Percentiles rank a stretch among this genome's conserved stretches.
These are phyloP conservation scores for Coccinonectria pachysandricola DNA, from an alignment of 2,329 filamentous ascomycete genomes.

Conservation along the genomic window DNA sequence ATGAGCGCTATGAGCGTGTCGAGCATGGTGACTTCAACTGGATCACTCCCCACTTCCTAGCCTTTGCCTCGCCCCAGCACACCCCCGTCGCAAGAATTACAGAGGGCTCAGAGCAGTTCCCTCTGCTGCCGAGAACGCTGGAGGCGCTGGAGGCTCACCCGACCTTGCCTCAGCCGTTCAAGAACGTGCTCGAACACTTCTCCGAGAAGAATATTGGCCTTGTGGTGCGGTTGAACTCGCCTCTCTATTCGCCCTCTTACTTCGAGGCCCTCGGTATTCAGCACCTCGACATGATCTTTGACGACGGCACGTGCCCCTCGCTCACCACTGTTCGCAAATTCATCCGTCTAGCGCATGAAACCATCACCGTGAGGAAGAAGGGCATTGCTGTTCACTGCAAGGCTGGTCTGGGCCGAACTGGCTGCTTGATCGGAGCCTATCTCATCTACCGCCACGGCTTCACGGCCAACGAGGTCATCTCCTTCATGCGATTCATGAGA, in stretches of 20 bases:
- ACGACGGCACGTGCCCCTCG: conserved; percentile 91
- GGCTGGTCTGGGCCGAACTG: conserved; percentile 87
- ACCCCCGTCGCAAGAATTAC: conserved; percentile 63
- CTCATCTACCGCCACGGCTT: conserved; percentile 96
- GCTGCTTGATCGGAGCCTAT: conserved; percentile 93
- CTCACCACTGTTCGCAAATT: conserved; percentile 87
- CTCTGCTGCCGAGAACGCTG: conserved; percentile 64
- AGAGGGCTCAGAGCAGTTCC: conserved; percentile 62
- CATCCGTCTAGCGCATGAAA: conserved; percentile 88
- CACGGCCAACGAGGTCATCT: conserved; percentile 93
- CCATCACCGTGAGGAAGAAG: conserved; percentile 82
- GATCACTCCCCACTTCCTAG: conserved; percentile 90
- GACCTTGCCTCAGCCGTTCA: conserved; percentile 75
- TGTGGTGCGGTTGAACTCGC: conserved; percentile 90
- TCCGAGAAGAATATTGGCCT: conserved; percentile 78
- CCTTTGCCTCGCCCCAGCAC: conserved; percentile 91
- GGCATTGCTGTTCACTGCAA: conserved; percentile 98
- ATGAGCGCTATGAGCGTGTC: conserved; percentile 89
- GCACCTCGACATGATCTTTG: conserved; percentile 98
- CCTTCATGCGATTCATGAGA: conserved; percentile 98
- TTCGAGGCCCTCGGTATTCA: conserved; percentile 92
- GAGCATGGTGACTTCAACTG: conserved; percentile 99
- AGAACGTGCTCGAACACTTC: conserved; percentile 91
- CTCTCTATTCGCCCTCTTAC: conserved; percentile 92
- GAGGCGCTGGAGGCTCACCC: conserved; percentile 60